Evolutionary conservation across 2,329 filamentous ascomycete species (phyloP).

Genomic region (Parastagonospora avenae): DNA sequence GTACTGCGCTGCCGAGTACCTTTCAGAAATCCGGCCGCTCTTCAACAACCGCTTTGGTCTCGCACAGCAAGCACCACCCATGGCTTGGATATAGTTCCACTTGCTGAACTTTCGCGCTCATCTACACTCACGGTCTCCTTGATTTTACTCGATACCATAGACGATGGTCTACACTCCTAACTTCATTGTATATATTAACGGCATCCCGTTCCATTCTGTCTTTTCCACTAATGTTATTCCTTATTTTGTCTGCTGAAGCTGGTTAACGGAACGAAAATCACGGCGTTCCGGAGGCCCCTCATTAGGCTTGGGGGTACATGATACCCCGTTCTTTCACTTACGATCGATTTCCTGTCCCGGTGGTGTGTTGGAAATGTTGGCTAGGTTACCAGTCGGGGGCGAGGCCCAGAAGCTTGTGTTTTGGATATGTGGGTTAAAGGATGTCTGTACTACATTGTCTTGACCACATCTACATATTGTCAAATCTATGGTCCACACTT

Average conservation of each 20-base stretch:
- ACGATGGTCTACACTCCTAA: conserved; percentile 17
- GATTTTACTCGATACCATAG: conserved; percentile 12
- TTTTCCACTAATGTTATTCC: conserved; percentile 24
- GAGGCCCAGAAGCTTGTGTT: conserved; percentile 1
- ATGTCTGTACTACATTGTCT: conserved; percentile 16
- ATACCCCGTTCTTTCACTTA: conserved; percentile 21
- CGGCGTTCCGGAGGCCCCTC: conserved; percentile 18
- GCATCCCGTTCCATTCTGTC: conserved; percentile 14
- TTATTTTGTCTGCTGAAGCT: conserved; percentile 16
- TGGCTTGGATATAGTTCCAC: conserved; percentile 43
- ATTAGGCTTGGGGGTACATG: conserved; percentile 15
- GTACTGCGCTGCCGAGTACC: conserved; percentile 81
- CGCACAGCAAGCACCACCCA: conserved; percentile 24
- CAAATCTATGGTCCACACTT: conserved; percentile 8
- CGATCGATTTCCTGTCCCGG: conserved; percentile 18
- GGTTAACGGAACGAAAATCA: conserved; percentile 14
- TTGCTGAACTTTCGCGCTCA: neutral
- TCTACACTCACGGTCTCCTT: conserved; percentile 6
- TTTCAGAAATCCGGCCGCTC: conserved; percentile 76
- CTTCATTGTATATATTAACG: conserved; percentile 24
- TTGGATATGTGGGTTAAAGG: conserved; percentile 12
- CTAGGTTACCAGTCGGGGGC: neutral
- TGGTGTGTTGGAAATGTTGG: conserved; percentile 6
- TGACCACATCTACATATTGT: conserved; percentile 10
- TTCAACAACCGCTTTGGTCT: conserved; percentile 30